A percentile compares a stretch with the other conserved stretches of the same genome.
Evolutionary conservation across 345 rosid species (phyloP).

Genomic region (Linum trigynum): DNA sequence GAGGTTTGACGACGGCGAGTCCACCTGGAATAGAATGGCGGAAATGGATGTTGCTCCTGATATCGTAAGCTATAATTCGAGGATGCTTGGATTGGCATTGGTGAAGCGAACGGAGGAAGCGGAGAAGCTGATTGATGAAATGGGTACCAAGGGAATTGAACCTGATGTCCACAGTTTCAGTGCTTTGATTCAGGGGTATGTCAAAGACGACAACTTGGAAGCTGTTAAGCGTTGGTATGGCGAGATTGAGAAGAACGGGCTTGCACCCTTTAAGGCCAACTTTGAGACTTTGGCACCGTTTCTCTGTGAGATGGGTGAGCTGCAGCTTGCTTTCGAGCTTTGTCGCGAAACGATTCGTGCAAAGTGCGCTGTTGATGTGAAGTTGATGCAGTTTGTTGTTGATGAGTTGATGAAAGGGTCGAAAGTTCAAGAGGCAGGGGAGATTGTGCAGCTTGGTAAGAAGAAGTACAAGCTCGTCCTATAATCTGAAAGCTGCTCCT

Average conservation of each 20-base stretch:
- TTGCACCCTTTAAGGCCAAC: slow-evolving; percentile 26
- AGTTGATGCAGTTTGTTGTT: slow-evolving; percentile 42
- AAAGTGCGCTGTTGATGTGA: slow-evolving; percentile 23
- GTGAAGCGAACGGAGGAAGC: slow-evolving; percentile 37
- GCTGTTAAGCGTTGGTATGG: slow-evolving; percentile 46
- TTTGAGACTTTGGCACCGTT: slow-evolving; percentile 37
- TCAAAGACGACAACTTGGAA: slow-evolving; percentile 31
- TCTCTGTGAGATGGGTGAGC: slow-evolving; percentile 43
- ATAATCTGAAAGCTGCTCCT: neutral
- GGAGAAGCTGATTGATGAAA: slow-evolving; percentile 29
- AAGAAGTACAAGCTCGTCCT: slow-evolving; percentile 14
- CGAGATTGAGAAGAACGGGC: slow-evolving; percentile 28
- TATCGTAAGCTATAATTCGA: slow-evolving; percentile 47
- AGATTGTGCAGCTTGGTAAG: slow-evolving; percentile 46
- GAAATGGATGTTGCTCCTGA: slow-evolving; percentile 35
- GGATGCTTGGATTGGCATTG: slow-evolving; percentile 38
- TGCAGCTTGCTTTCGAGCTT: slow-evolving; percentile 37
- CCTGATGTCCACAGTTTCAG: slow-evolving; percentile 46
- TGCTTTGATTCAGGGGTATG: slow-evolving; percentile 47
- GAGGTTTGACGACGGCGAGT: slow-evolving; percentile 43
- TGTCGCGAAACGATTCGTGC: slow-evolving; percentile 29
- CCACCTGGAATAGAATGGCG: slow-evolving; percentile 46
- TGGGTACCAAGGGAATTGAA: slow-evolving; percentile 34
- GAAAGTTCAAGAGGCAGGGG: slow-evolving; percentile 43
- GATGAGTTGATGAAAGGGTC: slow-evolving; percentile 39